These are phyloP conservation scores for Apiotrichum porosum DNA, from an alignment of 1,284 basidiomycete species.

Conservation along the genomic window DNA sequence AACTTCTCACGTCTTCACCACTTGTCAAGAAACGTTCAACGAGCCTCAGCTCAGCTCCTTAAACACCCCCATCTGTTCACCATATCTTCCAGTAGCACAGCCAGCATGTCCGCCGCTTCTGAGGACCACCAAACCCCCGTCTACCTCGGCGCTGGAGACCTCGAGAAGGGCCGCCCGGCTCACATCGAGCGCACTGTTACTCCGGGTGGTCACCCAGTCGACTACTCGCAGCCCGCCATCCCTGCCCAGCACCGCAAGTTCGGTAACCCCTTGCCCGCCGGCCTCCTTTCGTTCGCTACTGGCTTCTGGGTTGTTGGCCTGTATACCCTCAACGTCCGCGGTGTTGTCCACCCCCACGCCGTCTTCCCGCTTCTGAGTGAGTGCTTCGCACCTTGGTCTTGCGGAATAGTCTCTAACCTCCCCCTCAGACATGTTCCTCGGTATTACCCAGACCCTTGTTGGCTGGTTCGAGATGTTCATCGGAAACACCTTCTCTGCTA, in stretches of 20 bases:
- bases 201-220: constrained; percentile 23
- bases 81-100: too few relatives aligned
- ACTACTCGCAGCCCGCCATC: constrained; percentile 22
- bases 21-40: too few relatives aligned
- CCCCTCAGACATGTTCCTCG: constrained; percentile 12
- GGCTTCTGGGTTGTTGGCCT: constrained; percentile 15
- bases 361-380: constrained; percentile 11
- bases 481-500: constrained; percentile 20
- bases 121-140: constrained; percentile 3
- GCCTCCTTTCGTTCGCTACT: constrained; percentile 12
- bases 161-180: constrained; percentile 15
- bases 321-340: constrained; percentile 8
- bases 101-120: too few relatives aligned
- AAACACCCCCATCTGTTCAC: too few relatives aligned
- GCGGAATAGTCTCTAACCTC: not conserved
- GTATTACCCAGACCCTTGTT: constrained; percentile 16
- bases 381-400: not conserved
- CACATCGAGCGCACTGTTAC: constrained; percentile 16
- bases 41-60: too few relatives aligned
- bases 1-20: not conserved
- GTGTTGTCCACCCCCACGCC: constrained; percentile 6
- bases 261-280: constrained; percentile 20
- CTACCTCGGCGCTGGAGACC: constrained; percentile 14
- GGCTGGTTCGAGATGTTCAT: constrained; percentile 24
- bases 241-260: constrained; percentile 22